A percentile compares a stretch with the other conserved stretches of the same genome.
Conservation (phyloP, 1,284 basidiomycete genomes). For the Sanguinoderma infundibulare region DNA sequence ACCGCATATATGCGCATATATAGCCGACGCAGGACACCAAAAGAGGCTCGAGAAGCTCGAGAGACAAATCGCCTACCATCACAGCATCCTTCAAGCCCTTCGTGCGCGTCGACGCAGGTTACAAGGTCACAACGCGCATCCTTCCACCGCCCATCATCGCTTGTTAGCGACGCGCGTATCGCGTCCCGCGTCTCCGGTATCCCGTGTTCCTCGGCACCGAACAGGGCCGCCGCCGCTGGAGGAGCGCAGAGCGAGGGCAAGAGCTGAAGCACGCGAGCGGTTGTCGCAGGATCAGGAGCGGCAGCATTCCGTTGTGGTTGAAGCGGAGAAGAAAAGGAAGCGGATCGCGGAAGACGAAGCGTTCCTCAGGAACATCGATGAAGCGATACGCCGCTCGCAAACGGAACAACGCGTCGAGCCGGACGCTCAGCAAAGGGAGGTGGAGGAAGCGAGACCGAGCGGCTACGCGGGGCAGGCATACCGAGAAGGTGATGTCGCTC, state of each 20-base stretch:
- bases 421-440: background rate
- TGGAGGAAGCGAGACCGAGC: background rate
- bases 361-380: background rate
- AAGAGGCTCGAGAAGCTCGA: background rate
- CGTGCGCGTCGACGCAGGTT: background rate
- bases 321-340: background rate
- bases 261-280: background rate
- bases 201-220: background rate
- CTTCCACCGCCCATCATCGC: background rate
- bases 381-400: background rate
- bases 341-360: background rate
- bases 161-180: background rate
- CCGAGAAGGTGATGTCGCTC: background rate
- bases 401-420: background rate
- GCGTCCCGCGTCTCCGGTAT: background rate
- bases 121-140: too few species aligned
- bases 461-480: background rate
- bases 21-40: conserved; percentile 3
- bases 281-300: background rate
- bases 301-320: background rate
- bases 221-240: background rate
- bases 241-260: background rate
- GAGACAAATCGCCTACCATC: background rate
- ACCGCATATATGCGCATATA: background rate
- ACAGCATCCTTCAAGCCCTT: background rate